phyloP scores from a whole-genome alignment of 2,329 filamentous ascomycete species.

The Macrophomina pseudophaseolina region DNA sequence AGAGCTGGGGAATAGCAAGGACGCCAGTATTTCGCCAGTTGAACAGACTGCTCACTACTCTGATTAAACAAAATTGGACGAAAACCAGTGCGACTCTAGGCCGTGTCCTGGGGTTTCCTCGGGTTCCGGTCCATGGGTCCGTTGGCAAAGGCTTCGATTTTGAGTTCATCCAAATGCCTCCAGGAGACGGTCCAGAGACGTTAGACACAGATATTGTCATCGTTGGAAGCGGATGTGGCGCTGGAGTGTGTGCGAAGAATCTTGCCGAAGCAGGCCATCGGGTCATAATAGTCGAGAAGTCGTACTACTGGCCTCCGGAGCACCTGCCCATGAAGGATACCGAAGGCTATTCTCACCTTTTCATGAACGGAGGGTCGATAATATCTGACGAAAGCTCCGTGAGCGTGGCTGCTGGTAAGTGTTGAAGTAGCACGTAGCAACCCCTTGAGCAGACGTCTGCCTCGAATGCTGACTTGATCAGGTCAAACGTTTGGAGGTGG shows the following conservation, averaged over 20 bases:
- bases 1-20: slow-evolving; percentile 65
- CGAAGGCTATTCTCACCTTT: slow-evolving; percentile 67
- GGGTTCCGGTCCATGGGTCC: slow-evolving; percentile 60
- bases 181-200: slow-evolving; percentile 58
- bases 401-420: slow-evolving; percentile 59
- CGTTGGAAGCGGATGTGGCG: slow-evolving; percentile 86
- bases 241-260: slow-evolving; percentile 79
- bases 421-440: too few relatives aligned
- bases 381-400: slow-evolving; percentile 58
- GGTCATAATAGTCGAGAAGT: slow-evolving; percentile 83
- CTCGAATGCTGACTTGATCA: background rate
- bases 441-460: background rate
- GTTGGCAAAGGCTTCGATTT: slow-evolving; percentile 61
- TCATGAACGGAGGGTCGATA: slow-evolving; percentile 68
- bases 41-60: slow-evolving; percentile 59
- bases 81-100: slow-evolving; percentile 62
- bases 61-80: slow-evolving; percentile 62
- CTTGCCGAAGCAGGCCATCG: slow-evolving; percentile 75
- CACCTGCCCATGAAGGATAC: slow-evolving; percentile 76
- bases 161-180: slow-evolving; percentile 65
- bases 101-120: slow-evolving; percentile 62
- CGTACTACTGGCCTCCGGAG: slow-evolving; percentile 73
- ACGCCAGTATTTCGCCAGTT: slow-evolving; percentile 61
- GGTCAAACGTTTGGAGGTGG: slow-evolving; percentile 84
- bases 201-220: slow-evolving; percentile 83